Conservation (phyloP, 164 flowering plant species). For the Nelumbo lutea region DNA sequence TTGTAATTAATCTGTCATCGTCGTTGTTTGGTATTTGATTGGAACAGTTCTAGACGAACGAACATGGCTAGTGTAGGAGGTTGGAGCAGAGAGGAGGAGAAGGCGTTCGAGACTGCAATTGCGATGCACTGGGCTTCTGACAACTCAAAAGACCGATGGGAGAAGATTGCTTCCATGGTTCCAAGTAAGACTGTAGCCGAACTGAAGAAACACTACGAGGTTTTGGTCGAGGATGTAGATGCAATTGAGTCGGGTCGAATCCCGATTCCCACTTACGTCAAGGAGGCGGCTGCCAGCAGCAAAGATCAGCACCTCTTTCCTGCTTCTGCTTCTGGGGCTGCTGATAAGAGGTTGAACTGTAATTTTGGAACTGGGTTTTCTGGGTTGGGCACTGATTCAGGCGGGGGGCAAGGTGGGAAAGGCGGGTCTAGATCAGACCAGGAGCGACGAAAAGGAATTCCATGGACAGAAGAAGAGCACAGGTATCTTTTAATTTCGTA, state of each 20-base stretch:
- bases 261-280: slow-evolving; percentile 53
- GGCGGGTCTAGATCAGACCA: slow-evolving; percentile 59
- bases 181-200: slow-evolving; percentile 51
- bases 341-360: slow-evolving; percentile 20
- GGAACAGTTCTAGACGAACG: not conserved
- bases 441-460: slow-evolving; percentile 79
- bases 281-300: slow-evolving; percentile 33
- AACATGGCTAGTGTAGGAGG: slow-evolving; percentile 7
- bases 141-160: slow-evolving; percentile 38
- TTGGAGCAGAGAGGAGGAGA: slow-evolving; percentile 83
- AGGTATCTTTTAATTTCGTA: slow-evolving; percentile 30
- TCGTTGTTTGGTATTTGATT: too few species aligned
- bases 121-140: slow-evolving; percentile 38
- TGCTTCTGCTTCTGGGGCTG: slow-evolving; percentile 6
- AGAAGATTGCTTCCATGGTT: slow-evolving; percentile 51
- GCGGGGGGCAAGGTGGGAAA: slow-evolving; percentile 26
- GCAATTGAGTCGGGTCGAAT: slow-evolving; percentile 70
- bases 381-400: slow-evolving; percentile 24
- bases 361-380: slow-evolving; percentile 27
- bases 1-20: too few species aligned
- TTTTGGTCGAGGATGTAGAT: slow-evolving; percentile 55
- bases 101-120: slow-evolving; percentile 71
- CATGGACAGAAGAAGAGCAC: slow-evolving; percentile 97
- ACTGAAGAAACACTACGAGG: slow-evolving; percentile 50
- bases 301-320: slow-evolving; percentile 18